These are phyloP conservation scores for Pisolithus microcarpus DNA, from an alignment of 768 basidiomycete species.

Conservation along the genomic window DNA sequence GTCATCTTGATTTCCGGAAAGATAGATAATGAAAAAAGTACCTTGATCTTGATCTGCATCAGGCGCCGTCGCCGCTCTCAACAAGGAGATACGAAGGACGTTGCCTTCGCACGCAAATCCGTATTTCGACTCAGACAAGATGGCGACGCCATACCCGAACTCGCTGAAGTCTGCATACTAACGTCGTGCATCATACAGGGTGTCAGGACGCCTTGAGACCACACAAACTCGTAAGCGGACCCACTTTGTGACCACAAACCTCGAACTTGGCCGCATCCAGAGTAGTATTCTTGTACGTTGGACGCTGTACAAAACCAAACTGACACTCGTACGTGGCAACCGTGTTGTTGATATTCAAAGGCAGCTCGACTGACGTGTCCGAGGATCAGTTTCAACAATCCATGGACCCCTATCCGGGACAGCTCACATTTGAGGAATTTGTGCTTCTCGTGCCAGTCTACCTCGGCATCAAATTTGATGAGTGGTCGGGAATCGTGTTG, in stretches of 20 bases:
- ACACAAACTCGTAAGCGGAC: neutral
- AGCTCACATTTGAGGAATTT: conserved; percentile 82
- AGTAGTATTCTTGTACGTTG: conserved; percentile 93
- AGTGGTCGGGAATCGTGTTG: conserved; percentile 64
- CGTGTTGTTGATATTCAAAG: conserved; percentile 75
- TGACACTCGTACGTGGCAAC: conserved; percentile 92
- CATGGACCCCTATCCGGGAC: neutral
- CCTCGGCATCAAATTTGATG: conserved; percentile 75
- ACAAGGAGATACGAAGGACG: conserved; percentile 77
- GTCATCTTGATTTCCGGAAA: neutral
- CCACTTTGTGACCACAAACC: conserved; percentile 91
- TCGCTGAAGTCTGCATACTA: conserved; percentile 86
- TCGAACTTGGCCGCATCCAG: conserved; percentile 93
- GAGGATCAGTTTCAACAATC: neutral
- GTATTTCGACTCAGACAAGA: conserved; percentile 94
- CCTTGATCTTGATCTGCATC: conserved; percentile 92
- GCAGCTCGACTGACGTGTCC: conserved; percentile 67
- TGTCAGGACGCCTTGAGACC: neutral
- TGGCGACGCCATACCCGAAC: conserved; percentile 91
- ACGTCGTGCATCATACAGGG: neutral
- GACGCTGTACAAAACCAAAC: conserved; percentile 82
- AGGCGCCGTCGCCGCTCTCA: conserved; percentile 87
- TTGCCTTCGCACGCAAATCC: conserved; percentile 86
- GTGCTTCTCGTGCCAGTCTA: conserved; percentile 89
- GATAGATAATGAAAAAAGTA: conserved; percentile 12